Percentiles rank a stretch among this genome's conserved stretches.
These are phyloP conservation scores for Calonectria pauciramosa DNA, from an alignment of 2,329 filamentous ascomycete species.

Conservation along the genomic window DNA sequence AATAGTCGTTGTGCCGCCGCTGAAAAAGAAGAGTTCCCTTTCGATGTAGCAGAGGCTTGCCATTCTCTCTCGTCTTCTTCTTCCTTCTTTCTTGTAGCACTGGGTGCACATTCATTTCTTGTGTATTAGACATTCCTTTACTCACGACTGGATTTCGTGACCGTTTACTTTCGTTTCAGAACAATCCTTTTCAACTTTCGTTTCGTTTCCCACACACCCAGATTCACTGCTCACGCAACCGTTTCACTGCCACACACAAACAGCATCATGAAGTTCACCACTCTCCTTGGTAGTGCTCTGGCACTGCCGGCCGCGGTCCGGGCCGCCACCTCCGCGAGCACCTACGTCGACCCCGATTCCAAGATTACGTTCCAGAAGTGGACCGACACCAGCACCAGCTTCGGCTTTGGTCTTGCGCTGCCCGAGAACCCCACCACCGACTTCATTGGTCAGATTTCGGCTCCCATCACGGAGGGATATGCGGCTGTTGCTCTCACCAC, in stretches of 20 bases:
- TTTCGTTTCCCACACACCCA: slow-evolving; percentile 1
- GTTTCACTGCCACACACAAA: background rate
- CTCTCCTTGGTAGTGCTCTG: slow-evolving; percentile 37
- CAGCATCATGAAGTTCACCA: slow-evolving; percentile 34
- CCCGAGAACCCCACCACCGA: slow-evolving; percentile 66
- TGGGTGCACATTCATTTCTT: slow-evolving; percentile 30
- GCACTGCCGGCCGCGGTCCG: slow-evolving; percentile 27
- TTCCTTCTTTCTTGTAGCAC: slow-evolving; percentile 28
- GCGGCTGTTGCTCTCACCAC: slow-evolving; percentile 71
- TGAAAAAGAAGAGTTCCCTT: background rate
- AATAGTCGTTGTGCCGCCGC: background rate
- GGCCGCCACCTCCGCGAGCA: slow-evolving; percentile 32
- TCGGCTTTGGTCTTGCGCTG: slow-evolving; percentile 68
- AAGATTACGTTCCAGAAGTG: slow-evolving; percentile 68
- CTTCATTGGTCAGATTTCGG: slow-evolving; percentile 70
- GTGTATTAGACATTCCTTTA: slow-evolving; percentile 20
- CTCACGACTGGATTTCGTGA: slow-evolving; percentile 27
- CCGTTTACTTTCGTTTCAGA: slow-evolving; percentile 20
- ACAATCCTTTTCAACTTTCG: slow-evolving; percentile 2
- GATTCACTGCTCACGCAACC: background rate
- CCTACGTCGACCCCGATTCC: slow-evolving; percentile 61
- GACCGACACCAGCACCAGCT: slow-evolving; percentile 57
- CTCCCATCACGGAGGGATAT: slow-evolving; percentile 60
- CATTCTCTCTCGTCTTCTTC: slow-evolving; percentile 20
- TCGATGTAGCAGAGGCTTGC: slow-evolving; percentile 20